Percentiles rank a stretch among this genome's conserved stretches.
Evolutionary conservation across 176 grass and related monocot genomes (phyloP).

Genomic region (Musa troglodytarum): DNA sequence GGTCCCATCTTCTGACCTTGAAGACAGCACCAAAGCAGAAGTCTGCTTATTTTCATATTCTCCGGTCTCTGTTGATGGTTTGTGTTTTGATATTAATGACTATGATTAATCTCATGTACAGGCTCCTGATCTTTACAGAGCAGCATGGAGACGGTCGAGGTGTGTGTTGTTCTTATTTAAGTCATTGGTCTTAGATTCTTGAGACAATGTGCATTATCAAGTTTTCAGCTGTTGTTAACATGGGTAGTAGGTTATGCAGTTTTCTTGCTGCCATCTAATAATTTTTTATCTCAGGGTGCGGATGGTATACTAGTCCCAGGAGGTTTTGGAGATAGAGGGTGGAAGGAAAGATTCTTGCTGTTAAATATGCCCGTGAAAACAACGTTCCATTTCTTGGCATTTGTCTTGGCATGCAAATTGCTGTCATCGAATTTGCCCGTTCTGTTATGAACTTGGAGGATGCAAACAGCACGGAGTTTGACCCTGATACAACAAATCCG

Average conservation of each 20-base stretch:
- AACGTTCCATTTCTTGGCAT: constrained; percentile 21
- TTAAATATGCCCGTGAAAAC: constrained; percentile 17
- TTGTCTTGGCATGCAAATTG: constrained; percentile 24
- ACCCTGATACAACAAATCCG: constrained; percentile 9
- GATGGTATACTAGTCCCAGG: constrained; percentile 20
- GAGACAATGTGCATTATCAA: neutral
- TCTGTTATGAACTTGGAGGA: constrained; percentile 16
- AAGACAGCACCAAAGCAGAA: constrained; percentile 56
- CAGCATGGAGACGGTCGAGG: constrained; percentile 12
- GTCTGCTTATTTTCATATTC: constrained; percentile 32
- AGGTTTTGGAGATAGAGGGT: constrained; percentile 21
- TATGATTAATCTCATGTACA: neutral
- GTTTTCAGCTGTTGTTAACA: neutral
- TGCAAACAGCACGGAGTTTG: constrained; percentile 22
- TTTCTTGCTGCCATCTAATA: neutral
- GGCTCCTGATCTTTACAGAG: constrained; percentile 10
- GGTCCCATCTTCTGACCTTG: constrained; percentile 88
- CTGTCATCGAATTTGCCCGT: constrained; percentile 17
- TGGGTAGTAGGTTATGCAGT: neutral
- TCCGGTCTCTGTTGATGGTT: neutral
- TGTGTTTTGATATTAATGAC: neutral
- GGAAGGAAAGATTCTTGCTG: constrained; percentile 21
- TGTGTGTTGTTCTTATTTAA: neutral
- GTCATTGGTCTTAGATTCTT: neutral
- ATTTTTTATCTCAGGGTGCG: constrained; percentile 4